Evolutionary conservation across 805 yeast species (phyloP).

Genomic region (Millerozyma miso): DNA sequence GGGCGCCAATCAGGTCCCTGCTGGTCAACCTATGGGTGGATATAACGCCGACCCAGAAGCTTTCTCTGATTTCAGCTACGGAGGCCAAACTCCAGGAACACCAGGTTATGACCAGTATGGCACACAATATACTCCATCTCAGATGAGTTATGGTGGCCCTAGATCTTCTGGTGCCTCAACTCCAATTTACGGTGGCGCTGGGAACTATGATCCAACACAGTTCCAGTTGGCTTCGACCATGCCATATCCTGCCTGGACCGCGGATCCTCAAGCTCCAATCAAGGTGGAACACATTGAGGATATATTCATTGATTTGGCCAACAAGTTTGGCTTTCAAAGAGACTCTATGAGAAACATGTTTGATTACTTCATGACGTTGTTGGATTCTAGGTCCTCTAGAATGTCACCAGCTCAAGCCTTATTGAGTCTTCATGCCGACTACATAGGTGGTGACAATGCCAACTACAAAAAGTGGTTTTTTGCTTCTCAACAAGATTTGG

Average conservation of each 20-base stretch:
- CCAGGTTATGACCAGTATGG: slow-evolving; percentile 67
- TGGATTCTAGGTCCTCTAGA: slow-evolving; percentile 81
- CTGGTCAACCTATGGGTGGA: slow-evolving; percentile 22
- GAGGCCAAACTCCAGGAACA: slow-evolving; percentile 49
- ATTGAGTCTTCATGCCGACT: slow-evolving; percentile 78
- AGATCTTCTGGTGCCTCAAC: slow-evolving; percentile 93
- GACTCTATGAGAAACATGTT: slow-evolving; percentile 90
- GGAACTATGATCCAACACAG: slow-evolving; percentile 53
- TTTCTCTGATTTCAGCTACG: slow-evolving; percentile 64
- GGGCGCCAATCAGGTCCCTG: slow-evolving; percentile 44
- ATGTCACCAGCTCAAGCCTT: slow-evolving; percentile 88
- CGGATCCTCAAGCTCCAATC: slow-evolving; percentile 86
- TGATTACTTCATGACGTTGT: slow-evolving; percentile 79
- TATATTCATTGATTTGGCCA: slow-evolving; percentile 75
- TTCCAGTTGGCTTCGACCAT: slow-evolving; percentile 73
- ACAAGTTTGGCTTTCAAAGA: slow-evolving; percentile 86
- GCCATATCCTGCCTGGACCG: slow-evolving; percentile 99
- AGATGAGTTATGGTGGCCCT: slow-evolving; percentile 80
- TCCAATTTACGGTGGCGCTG: slow-evolving; percentile 73
- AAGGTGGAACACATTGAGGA: slow-evolving; percentile 81
- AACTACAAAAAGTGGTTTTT: slow-evolving; percentile 86
- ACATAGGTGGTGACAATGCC: slow-evolving; percentile 83
- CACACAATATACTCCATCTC: slow-evolving; percentile 78
- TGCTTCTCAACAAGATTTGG: slow-evolving; percentile 84
- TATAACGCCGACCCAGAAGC: slow-evolving; percentile 55